Evolutionary conservation across 495 filamentous ascomycete genomes (phyloP).

Genomic region (Penicillium paradoxum): DNA sequence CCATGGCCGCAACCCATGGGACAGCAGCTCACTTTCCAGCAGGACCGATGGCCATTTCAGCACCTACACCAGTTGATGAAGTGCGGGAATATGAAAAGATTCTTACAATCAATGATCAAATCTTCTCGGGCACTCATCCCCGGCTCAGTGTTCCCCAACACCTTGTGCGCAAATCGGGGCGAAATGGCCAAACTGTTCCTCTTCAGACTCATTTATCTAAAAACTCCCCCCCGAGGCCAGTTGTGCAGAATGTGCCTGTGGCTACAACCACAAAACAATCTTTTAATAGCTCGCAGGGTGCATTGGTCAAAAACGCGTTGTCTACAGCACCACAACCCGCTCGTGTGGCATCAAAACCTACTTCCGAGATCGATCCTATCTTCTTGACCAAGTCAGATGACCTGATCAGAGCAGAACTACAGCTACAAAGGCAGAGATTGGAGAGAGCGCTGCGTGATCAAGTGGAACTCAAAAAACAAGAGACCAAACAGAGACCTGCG

Average conservation of each 20-base stretch:
- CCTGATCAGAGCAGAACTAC: slow-evolving; percentile 74
- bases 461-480: slow-evolving; percentile 58
- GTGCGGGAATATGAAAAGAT: slow-evolving; percentile 66
- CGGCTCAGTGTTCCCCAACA: slow-evolving; percentile 63
- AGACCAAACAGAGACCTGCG: slow-evolving; percentile 50
- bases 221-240: slow-evolving; percentile 18
- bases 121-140: slow-evolving; percentile 70
- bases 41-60: slow-evolving; percentile 26
- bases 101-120: slow-evolving; percentile 66
- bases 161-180: slow-evolving; percentile 48
- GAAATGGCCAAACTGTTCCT: slow-evolving; percentile 25
- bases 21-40: slow-evolving; percentile 33
- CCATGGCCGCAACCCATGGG: slow-evolving; percentile 38
- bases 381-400: slow-evolving; percentile 80
- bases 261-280: slow-evolving; percentile 21
- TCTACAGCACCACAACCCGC: slow-evolving; percentile 29
- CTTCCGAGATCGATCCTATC: slow-evolving; percentile 65
- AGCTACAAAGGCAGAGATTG: slow-evolving; percentile 71
- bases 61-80: slow-evolving; percentile 30
- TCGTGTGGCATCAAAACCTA: slow-evolving; percentile 36
- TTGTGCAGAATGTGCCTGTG: slow-evolving; percentile 29
- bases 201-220: slow-evolving; percentile 21
- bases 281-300: slow-evolving; percentile 27
- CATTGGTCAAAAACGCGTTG: slow-evolving; percentile 25
- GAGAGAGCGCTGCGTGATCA: slow-evolving; percentile 74